Evolutionary conservation across 371 early-diverging fungal species (phyloP).

Genomic region (Blakeslea trispora): DNA sequence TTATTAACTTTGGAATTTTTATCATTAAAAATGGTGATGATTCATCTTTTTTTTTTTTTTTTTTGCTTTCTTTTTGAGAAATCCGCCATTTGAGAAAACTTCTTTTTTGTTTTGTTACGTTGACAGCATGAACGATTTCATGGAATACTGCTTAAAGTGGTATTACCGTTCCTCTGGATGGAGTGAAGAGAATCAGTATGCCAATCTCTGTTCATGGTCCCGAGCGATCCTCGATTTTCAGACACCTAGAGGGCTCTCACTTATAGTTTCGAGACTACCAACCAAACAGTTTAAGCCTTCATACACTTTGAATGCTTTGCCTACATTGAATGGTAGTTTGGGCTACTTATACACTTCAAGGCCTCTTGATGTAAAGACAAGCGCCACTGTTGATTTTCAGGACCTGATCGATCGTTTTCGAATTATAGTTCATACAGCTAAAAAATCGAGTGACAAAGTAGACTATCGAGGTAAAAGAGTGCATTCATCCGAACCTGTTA

Average conservation of each 20-base stretch:
- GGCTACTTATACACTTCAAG: constrained; percentile 83
- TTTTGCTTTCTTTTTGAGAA: too few species aligned
- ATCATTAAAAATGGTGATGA: too few species aligned
- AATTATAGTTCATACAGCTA: constrained; percentile 25
- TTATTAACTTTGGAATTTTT: too few species aligned
- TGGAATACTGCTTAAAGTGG: constrained; percentile 78
- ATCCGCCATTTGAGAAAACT: too few species aligned
- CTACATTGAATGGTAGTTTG: constrained; percentile 70
- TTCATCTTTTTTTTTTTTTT: too few species aligned
- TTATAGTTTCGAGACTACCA: constrained; percentile 74
- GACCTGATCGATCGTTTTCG: constrained; percentile 64
- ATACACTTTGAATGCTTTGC: constrained; percentile 73
- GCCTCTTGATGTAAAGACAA: constrained; percentile 64
- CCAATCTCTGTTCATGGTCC: constrained; percentile 74
- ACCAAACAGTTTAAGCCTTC: constrained; percentile 76
- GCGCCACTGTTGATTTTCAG: constrained; percentile 59
- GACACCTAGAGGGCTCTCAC: constrained; percentile 71
- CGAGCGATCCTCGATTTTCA: constrained; percentile 77
- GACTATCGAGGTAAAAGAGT: constrained; percentile 11
- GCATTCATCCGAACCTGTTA: background rate
- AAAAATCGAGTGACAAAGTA: background rate
- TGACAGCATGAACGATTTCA: constrained; percentile 71
- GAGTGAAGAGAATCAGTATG: constrained; percentile 80
- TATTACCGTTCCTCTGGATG: constrained; percentile 77
- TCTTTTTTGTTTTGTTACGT: too few species aligned